Percentiles rank a stretch among this genome's conserved stretches.
Evolutionary conservation across 768 basidiomycete genomes (phyloP).

Genomic region (Podaxis sp.): DNA sequence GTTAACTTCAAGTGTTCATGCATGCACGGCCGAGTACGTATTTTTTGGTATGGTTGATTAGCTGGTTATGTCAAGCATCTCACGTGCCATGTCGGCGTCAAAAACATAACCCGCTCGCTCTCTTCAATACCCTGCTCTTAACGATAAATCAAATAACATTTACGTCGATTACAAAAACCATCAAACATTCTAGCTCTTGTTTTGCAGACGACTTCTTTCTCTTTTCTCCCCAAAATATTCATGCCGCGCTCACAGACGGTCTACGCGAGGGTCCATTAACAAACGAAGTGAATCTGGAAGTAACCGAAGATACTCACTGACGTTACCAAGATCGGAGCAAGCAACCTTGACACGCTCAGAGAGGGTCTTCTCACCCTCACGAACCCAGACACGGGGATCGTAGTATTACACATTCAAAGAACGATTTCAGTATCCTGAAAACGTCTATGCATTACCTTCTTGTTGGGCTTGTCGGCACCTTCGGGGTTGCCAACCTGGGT

Average conservation of each 20-base stretch:
- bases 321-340: slow-evolving; percentile 83
- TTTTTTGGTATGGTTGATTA: no score
- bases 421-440: slow-evolving; percentile 8
- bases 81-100: no score
- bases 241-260: slow-evolving; percentile 1
- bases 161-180: no score
- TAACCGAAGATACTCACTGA: slow-evolving; percentile 19
- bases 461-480: slow-evolving; percentile 96
- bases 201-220: slow-evolving; percentile 1
- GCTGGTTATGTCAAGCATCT: no score
- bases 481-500: slow-evolving; percentile 98
- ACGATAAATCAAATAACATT: no score
- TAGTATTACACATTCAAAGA: slow-evolving; percentile 55
- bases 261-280: neutral
- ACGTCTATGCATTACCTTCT: slow-evolving; percentile 63
- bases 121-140: no score
- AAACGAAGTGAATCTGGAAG: neutral
- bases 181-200: no score
- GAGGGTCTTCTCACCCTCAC: slow-evolving; percentile 97
- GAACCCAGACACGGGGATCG: slow-evolving; percentile 98
- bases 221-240: neutral
- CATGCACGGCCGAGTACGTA: no score
- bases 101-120: no score
- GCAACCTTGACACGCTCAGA: slow-evolving; percentile 86
- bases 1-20: no score